Percentiles rank a stretch among this genome's conserved stretches.
Evolutionary conservation across 495 filamentous ascomycete genomes (phyloP).

Genomic region (Aspergillus sclerotioniger): DNA sequence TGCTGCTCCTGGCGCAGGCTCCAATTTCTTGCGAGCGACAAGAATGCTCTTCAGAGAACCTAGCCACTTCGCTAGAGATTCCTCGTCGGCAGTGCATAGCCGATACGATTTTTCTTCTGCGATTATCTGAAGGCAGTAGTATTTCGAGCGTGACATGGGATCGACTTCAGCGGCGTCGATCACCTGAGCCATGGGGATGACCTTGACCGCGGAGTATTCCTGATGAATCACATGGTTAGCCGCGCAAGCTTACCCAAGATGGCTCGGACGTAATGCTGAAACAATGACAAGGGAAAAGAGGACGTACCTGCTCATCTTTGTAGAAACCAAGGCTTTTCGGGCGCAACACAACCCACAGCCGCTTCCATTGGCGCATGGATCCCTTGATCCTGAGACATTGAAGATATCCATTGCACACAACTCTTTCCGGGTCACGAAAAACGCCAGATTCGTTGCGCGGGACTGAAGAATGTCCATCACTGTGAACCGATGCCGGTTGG

Average conservation of each 20-base stretch:
- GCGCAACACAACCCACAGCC: constrained; percentile 88
- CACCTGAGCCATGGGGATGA: constrained; percentile 75
- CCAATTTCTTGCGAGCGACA: constrained; percentile 52
- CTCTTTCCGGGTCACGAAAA: constrained; percentile 64
- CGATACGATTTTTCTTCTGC: constrained; percentile 90
- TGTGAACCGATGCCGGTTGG: constrained; percentile 29
- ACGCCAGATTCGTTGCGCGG: constrained; percentile 53
- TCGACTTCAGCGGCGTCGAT: constrained; percentile 94
- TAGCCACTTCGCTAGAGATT: constrained; percentile 76
- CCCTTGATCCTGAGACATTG: constrained; percentile 80
- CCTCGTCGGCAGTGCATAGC: constrained; percentile 81
- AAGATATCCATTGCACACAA: constrained; percentile 90
- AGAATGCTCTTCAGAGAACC: constrained; percentile 89
- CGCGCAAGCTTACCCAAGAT: background rate
- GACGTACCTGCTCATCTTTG: constrained; percentile 72
- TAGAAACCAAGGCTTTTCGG: constrained; percentile 85
- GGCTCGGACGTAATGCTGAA: too few species aligned
- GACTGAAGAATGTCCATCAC: constrained; percentile 27
- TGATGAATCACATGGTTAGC: background rate
- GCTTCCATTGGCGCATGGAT: constrained; percentile 93
- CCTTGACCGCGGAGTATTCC: constrained; percentile 84
- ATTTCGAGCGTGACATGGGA: constrained; percentile 78
- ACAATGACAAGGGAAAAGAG: background rate
- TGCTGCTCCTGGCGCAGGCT: constrained; percentile 13
- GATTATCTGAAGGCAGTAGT: constrained; percentile 87